Evolutionary conservation across 2,329 filamentous ascomycete genomes (phyloP), one percentile per base, ranked within the genome.

Genomic region (Cordyceps sp.): DNA sequence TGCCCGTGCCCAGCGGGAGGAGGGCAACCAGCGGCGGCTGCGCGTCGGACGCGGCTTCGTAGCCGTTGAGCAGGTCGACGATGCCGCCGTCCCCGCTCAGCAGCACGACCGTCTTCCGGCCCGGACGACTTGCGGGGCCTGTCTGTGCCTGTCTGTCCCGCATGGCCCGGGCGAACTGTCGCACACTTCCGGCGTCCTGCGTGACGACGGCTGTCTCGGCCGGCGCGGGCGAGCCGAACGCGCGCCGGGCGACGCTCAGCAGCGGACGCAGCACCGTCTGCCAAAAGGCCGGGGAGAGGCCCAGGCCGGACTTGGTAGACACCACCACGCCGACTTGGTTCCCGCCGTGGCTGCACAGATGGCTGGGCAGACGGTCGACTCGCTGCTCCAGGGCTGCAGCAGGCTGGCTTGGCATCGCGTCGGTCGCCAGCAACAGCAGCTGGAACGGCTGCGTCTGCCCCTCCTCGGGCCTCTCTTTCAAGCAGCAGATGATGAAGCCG

Each of bases 71-170:
- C 2, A 90, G 60, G 43, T 96, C 88, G 14, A 85, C 68, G 3
- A 93, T 54, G 6, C 85, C 88, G 12, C 88, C 88, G 50, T 96
- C 88, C 6, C 88, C 88, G 30, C 80, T 88, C 5, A 94, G 63
- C 10, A 96, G 65, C 20, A 94, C 55, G 18, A 94, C 63, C 0
- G 75, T 74, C 32, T 38, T 34, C n/a, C 35, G 34, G n/a, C 49
- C 12, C 1, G n/a, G n/a, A n/a, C n/a, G n/a, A n/a, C n/a, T n/a
- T n/a, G n/a, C n/a, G n/a, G n/a, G n/a, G n/a, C n/a, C n/a, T n/a
- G n/a, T n/a, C n/a, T n/a, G n/a, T n/a, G n/a, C n/a, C 54, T 40
- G 2, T 61, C 61, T 8, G 9, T 12, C 3, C 45, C 56, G 50
- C 10, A 62, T 41, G 3, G 42, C 29, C 3, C 40, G 43, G 0